Conservation (phyloP, 2,329 filamentous ascomycete genomes). For the Fusarium paranaense region DNA sequence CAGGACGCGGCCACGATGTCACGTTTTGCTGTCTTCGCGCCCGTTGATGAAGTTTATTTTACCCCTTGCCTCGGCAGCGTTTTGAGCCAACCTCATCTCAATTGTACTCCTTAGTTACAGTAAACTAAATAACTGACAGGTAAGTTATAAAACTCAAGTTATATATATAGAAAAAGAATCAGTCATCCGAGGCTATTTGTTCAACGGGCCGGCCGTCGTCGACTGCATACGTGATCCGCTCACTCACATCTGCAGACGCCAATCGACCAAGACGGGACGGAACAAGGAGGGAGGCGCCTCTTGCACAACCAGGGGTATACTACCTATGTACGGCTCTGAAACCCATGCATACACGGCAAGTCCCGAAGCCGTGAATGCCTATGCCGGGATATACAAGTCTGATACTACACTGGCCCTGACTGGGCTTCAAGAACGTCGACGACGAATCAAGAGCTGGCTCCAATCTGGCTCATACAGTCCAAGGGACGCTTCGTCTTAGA, state of each 20-base stretch:
- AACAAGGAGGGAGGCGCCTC: not conserved
- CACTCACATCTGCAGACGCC: conserved; percentile 27
- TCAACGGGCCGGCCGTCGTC: not conserved
- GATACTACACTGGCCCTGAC: not conserved
- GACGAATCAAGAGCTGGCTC: not conserved
- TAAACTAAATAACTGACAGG: not conserved
- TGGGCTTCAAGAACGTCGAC: conserved; percentile 2
- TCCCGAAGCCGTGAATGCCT: conserved; percentile 19
- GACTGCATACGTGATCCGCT: conserved; percentile 37
- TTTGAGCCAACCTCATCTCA: not conserved
- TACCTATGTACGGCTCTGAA: conserved; percentile 5
- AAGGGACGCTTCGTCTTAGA: not conserved
- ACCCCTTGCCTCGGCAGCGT: not conserved
- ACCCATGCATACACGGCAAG: conserved; percentile 28
- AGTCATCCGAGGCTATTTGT: not conserved
- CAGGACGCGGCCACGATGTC: conserved; percentile 22
- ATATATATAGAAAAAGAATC: not conserved
- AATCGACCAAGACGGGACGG: conserved; percentile 25
- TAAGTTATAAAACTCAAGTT: not conserved
- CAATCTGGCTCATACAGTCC: not conserved
- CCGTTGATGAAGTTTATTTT: not conserved
- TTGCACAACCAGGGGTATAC: not conserved
- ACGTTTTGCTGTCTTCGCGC: not conserved
- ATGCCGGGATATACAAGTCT: conserved; percentile 17
- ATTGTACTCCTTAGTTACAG: not conserved